Evolutionary conservation across 2,329 filamentous ascomycete species (phyloP).

Genomic region (Aschersonia sp.): DNA sequence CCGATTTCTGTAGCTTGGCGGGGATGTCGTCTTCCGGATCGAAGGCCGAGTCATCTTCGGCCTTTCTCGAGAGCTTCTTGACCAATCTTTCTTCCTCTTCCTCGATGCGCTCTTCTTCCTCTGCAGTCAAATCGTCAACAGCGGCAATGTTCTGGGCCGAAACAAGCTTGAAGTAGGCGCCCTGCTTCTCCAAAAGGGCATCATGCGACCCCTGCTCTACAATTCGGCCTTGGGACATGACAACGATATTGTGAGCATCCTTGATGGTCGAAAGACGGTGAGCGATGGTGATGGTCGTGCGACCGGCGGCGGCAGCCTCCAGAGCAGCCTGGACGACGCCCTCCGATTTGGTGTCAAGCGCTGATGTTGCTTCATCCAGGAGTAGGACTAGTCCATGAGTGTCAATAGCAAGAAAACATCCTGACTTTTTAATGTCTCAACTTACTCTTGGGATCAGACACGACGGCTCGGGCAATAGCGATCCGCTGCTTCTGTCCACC

Average conservation of each 20-base stretch:
- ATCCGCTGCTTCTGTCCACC: conserved; percentile 96
- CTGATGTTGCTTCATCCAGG: conserved; percentile 88
- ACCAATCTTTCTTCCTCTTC: conserved; percentile 35
- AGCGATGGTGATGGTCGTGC: conserved; percentile 92
- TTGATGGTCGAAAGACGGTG: conserved; percentile 91
- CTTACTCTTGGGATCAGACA: conserved; percentile 70
- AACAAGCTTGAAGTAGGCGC: conserved; percentile 73
- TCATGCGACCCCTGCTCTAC: conserved; percentile 86
- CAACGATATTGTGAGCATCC: conserved; percentile 89
- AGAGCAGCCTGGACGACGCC: conserved; percentile 87
- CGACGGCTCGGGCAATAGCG: conserved; percentile 80
- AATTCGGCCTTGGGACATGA: conserved; percentile 75
- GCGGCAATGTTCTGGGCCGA: conserved; percentile 72
- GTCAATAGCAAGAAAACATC: neutral
- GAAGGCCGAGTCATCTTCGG: conserved; percentile 24
- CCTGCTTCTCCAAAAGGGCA: conserved; percentile 52
- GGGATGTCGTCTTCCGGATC: conserved; percentile 50
- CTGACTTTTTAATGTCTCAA: neutral
- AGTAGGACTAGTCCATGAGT: conserved; percentile 45
- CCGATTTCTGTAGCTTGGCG: conserved; percentile 39
- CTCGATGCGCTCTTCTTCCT: conserved; percentile 36
- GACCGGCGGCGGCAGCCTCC: conserved; percentile 68
- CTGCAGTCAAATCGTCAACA: conserved; percentile 35
- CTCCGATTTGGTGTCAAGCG: conserved; percentile 87
- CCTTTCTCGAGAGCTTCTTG: conserved; percentile 21